Conservation (phyloP, 768 basidiomycete species). For the Podaxis pistillaris region DNA sequence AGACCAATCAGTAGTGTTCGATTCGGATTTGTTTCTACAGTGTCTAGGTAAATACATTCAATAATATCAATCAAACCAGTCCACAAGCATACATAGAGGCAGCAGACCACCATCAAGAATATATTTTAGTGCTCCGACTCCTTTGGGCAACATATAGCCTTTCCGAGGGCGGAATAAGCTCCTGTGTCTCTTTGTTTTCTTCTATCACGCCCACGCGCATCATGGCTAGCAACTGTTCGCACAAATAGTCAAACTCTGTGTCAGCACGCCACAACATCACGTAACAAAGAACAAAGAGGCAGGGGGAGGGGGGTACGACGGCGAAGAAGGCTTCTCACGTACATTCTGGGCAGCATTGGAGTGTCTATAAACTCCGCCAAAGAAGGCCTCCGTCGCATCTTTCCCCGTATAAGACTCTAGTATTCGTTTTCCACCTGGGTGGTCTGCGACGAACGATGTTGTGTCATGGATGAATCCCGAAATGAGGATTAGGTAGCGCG, state of each 20-base stretch:
- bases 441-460: conserved; percentile 66
- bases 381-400: conserved; percentile 83
- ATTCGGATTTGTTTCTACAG: not conserved
- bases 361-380: conserved; percentile 81
- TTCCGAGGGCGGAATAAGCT: conserved; percentile 15
- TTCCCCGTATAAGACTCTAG: conserved; percentile 66
- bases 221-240: conserved; percentile 59
- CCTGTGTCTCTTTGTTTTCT: conserved; percentile 13
- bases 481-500: conserved; percentile 65
- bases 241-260: not conserved
- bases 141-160: conserved; percentile 16
- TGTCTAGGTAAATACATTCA: not conserved
- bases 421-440: conserved; percentile 73
- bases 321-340: conserved; percentile 22
- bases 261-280: conserved; percentile 1
- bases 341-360: conserved; percentile 83
- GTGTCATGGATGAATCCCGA: conserved; percentile 89
- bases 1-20: not conserved
- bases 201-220: conserved; percentile 29
- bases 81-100: not conserved
- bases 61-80: not conserved
- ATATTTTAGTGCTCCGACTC: not conserved
- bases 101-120: not conserved
- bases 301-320: not conserved
- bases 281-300: not conserved